Evolutionary conservation across 192 early-diverging fungal genomes (phyloP), one percentile per base, ranked within the genome.

Genomic region (Radiomyces spectabilis): DNA sequence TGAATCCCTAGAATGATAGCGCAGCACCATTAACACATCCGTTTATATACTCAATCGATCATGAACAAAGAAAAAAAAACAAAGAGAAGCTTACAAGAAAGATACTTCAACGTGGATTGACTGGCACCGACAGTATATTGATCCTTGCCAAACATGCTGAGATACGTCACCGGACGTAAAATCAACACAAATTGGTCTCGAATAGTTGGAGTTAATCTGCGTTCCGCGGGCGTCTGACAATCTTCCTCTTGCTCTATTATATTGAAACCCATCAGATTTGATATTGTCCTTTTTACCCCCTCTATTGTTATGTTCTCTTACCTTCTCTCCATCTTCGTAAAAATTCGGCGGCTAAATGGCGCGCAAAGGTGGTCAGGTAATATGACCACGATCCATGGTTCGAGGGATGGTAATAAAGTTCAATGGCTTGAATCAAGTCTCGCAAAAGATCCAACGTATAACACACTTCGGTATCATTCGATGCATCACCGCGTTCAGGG

Each of bases 321-420:
- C 75, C 71, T 31, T 78, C 58, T 34, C 65, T 70, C 65, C 71
- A 67, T 37, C 94, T 72, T 43, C 80, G 70, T 52, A 91, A 61
- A 30, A 92, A 89, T 41, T 86, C 82, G 27, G 52, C 72, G 6
- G 79, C 54, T 26, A 97, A 57, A 30, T 74, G 68, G 24, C 84
- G 81, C 51, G 89, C 37, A 53, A 97, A 86, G 15, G 78, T 69
- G 0, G 88, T 76, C 5, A 97, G 77, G 5, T 68, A 65, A 39
- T 74, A 73, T 18, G 87, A 88, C 94, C 94, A 97, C 43, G 61
- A 57, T 3, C 94, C 94, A 56, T 75, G 73, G 73, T 97, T 97
- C n/a, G 89, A 91, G 10, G 94, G 94, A 65, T 97, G 91, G 55
- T 77, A 92, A 57, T 84, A 95, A 0, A 86, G 83, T 68, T 97